Percentiles rank a stretch among this genome's conserved stretches.
These are phyloP conservation scores for Coccomyxa sp. DNA, from an alignment of 139 green algal species.

Conservation along the genomic window DNA sequence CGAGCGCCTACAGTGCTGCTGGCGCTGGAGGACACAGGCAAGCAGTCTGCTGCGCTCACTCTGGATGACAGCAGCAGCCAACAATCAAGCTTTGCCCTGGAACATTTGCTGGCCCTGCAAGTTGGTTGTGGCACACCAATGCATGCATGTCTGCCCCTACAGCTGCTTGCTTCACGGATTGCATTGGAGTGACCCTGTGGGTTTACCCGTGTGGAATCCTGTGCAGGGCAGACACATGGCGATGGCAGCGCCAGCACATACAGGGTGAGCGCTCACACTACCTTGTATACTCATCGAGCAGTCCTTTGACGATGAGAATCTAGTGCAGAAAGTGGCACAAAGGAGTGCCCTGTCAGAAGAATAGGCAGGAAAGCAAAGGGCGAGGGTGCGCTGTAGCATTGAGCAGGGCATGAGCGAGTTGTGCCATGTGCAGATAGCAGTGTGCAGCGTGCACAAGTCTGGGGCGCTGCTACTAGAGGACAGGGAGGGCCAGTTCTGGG, in stretches of 20 bases:
- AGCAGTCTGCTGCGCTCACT: too few species aligned
- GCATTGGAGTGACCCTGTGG: background rate
- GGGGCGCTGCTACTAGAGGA: constrained; percentile 77
- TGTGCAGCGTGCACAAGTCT: constrained; percentile 67
- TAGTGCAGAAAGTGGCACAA: background rate
- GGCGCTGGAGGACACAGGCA: constrained; percentile 50
- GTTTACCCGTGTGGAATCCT: background rate
- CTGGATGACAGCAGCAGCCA: too few species aligned
- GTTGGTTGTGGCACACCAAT: too few species aligned
- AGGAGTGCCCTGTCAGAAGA: background rate
- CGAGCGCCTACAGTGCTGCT: constrained; percentile 55
- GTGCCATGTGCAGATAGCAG: constrained; percentile 31
- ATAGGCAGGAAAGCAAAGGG: background rate
- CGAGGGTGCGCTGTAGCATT: background rate
- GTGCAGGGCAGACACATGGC: constrained; percentile 17
- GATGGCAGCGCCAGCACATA: constrained; percentile 47
- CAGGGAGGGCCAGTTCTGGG: constrained; percentile 49
- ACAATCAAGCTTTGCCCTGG: too few species aligned
- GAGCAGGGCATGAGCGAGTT: background rate
- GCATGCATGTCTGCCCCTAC: background rate
- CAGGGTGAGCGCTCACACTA: constrained; percentile 20
- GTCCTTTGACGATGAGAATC: too few species aligned
- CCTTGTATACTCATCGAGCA: background rate
- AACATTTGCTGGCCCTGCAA: too few species aligned
- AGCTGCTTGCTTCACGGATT: background rate